Base-by-base conservation (phyloP, 108 stramenopile genomes). In the Pseudonitzschia multiseries region DNA sequence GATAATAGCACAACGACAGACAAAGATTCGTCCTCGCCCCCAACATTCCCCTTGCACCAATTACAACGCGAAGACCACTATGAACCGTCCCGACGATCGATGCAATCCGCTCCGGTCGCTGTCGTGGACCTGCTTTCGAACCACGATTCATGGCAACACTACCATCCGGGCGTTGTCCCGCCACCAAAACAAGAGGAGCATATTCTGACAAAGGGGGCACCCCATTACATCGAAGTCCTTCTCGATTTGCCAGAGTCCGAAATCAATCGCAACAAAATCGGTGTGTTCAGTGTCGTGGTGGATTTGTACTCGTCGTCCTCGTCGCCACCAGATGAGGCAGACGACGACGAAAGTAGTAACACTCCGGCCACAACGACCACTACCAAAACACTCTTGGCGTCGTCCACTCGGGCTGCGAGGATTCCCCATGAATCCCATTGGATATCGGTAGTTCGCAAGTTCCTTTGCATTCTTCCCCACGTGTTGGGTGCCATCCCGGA, bases 371-470 rank as follows among this genome's bases (percentile, higher is more conserved):
- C 46, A 8, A 66, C 71, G 13, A 78, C 79, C 54, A 74, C 81
- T 41, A 69, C 73, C 15, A 73, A 72, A 20, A 62, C 26, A 17
- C 61, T 43, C 17, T 59, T 95, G 72, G 93, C 93, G 14, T 72
- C 78, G 40, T 92, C 93, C 3, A 75, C 76, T 21, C 83, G 90
- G 57, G 72, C 85, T 8, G 57, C 86, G 5, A 77, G 90, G 51
- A 73, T 95, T 22, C 93, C 93, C 5, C 83, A 89, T 56, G 89
- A 95, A 69, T 89, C 85, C 51, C 32, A 56, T 20, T 79, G 86
- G 74, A 83, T 95, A 44, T 60, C 81, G 51, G 31, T 79, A 4
- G 68, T 87, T 50, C 78, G 88, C 40, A 95, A 92, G 61, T 28
- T 71, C 2, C 20, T 81, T 0, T 65, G 82, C 8, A 32, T 95